Evolutionary conservation across 2,329 filamentous ascomycete genomes (phyloP).

Genomic region (Ilyonectria destructans): DNA sequence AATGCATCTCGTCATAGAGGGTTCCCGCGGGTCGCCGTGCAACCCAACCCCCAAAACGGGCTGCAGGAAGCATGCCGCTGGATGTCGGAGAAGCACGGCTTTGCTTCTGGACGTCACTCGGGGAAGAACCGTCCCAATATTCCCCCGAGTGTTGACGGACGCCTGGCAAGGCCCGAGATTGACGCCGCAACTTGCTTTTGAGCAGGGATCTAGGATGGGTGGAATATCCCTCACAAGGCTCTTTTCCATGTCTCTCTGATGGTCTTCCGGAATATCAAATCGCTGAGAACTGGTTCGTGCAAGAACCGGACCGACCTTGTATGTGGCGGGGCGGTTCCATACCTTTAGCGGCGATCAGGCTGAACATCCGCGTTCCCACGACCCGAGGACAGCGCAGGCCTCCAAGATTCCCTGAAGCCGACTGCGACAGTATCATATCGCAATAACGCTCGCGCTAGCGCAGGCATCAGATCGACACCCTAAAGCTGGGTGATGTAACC

Average conservation of each 20-base stretch:
- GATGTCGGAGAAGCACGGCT: constrained; percentile 24
- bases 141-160: constrained; percentile 7
- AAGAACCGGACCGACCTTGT: constrained; percentile 1
- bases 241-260: background rate
- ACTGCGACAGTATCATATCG: background rate
- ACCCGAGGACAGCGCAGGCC: background rate
- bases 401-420: constrained; percentile 12
- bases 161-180: background rate
- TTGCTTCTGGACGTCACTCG: constrained; percentile 1
- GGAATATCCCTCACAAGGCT: constrained; percentile 32
- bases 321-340: constrained; percentile 16
- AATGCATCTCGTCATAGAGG: constrained; percentile 26
- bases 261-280: background rate
- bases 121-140: constrained; percentile 1
- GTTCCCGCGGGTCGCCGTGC: constrained; percentile 16
- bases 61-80: constrained; percentile 18
- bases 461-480: constrained; percentile 40
- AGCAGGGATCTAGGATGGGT: constrained; percentile 21
- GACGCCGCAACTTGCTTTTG: constrained; percentile 4
- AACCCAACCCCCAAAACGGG: constrained; percentile 22
- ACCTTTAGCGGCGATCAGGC: constrained; percentile 11
- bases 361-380: constrained; percentile 7
- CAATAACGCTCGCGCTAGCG: constrained; percentile 29
- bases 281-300: constrained; percentile 2
- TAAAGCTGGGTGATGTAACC: constrained; percentile 23